A percentile compares a stretch with the other conserved stretches of the same genome.
phyloP scores from a whole-genome alignment of 345 rosid species.

The Mallotus nudiflorus region DNA sequence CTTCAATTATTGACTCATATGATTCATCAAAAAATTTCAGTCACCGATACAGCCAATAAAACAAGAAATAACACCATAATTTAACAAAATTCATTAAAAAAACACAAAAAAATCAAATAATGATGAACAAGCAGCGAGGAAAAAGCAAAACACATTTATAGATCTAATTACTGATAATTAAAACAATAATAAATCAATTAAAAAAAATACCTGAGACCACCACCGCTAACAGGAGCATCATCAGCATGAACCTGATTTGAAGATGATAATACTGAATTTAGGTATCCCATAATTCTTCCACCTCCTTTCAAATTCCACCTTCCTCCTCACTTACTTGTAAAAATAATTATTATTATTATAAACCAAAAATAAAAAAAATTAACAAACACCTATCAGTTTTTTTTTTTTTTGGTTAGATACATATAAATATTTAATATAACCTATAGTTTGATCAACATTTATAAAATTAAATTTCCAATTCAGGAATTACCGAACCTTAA shows the following conservation, averaged over 20 bases:
- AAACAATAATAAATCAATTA: neutral
- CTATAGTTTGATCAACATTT: slow-evolving; percentile 17
- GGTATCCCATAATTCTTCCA: slow-evolving; percentile 65
- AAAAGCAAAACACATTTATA: neutral
- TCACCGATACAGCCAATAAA: neutral
- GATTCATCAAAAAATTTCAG: neutral
- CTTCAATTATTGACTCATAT: neutral
- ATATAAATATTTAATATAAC: neutral
- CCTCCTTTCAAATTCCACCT: slow-evolving; percentile 14
- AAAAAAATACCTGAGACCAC: slow-evolving; percentile 73
- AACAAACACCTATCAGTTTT: neutral
- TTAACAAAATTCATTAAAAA: neutral
- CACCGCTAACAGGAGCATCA: slow-evolving; percentile 84
- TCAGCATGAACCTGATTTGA: slow-evolving; percentile 74
- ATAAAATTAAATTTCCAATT: slow-evolving; percentile 19
- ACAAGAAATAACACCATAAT: neutral
- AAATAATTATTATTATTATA: slow-evolving; percentile 8
- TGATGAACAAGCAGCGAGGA: neutral
- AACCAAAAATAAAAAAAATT: slow-evolving; percentile 13
- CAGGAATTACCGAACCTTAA: slow-evolving; percentile 17
- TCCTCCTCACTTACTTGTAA: slow-evolving; percentile 14
- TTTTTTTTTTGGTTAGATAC: neutral
- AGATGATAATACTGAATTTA: slow-evolving; percentile 72
- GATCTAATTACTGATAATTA: too few relatives aligned
- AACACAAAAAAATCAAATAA: neutral